Base-by-base conservation (phyloP, 1,139 yeast genomes). In the Magnusiomyces magnusii region DNA sequence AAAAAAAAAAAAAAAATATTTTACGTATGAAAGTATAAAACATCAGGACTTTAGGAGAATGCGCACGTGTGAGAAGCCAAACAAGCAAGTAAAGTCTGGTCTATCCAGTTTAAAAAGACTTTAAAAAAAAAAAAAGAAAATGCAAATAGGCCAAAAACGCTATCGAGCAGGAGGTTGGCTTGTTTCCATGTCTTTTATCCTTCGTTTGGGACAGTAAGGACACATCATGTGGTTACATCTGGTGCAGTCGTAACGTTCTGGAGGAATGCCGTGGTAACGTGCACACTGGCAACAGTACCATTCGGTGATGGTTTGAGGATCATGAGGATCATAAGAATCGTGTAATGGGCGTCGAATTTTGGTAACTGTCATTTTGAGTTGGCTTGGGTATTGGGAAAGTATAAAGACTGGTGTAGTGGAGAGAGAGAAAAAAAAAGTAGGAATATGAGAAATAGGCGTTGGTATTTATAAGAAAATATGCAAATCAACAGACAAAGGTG, bases 281-380 rank as follows among this genome's bases (percentile, higher is more conserved):
- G 69, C 75, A 57, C 76, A 73, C 55, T 69, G 70, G 62, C 76
- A 73, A 65, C 76, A 73, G 66, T 72, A 71, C 76, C 75, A 73
- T 55, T 72, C 74, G 9, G 70, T 67, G 55, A 72, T 70, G 34
- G 71, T 70, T 55, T 68, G 62, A 10, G 71, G 73, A 59, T 69
- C 73, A 21, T 62, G 72, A 65, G 70, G 69, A 59, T 66, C 66
- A 51, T 57, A 58, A 17, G 36, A 19, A 34, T 47, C 3, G 19
- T 25, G 7, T 23, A 15, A 7, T 17, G 15, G 21, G 10, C 34
- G 44, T 41, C 44, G n/a, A 3, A 19, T 9, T 41, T 9, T 41
- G 5, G 21, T 9, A 41, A 41, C 44, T 9, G 44, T 41, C 44
- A 41, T 41, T 31, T 7, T 13, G 36, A 31, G 7, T 31, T 31